Conservation (phyloP, 2,329 filamentous ascomycete genomes). For the Penicillium thymicola region DNA sequence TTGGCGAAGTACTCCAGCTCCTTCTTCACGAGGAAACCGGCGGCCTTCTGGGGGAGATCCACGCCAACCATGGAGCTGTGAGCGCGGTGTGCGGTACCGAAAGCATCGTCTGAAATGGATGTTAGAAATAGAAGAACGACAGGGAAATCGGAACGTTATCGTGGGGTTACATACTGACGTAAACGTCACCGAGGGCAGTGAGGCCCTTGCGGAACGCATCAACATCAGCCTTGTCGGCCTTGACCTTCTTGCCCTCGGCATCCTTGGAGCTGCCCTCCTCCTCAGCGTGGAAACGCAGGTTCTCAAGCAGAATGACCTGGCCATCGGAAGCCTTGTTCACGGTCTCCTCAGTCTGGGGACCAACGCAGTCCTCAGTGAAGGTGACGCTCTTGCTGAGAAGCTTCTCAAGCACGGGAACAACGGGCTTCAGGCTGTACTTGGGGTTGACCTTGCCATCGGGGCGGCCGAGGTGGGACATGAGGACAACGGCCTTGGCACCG, state of each 20-base stretch:
- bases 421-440: slow-evolving; percentile 94
- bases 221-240: slow-evolving; percentile 92
- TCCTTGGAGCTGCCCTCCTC: slow-evolving; percentile 97
- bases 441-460: slow-evolving; percentile 84
- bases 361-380: slow-evolving; percentile 88
- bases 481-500: slow-evolving; percentile 84
- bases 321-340: slow-evolving; percentile 80
- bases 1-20: slow-evolving; percentile 99
- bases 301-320: slow-evolving; percentile 88
- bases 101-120: slow-evolving; percentile 73
- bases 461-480: slow-evolving; percentile 98
- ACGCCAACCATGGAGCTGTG: slow-evolving; percentile 99
- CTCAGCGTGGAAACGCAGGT: slow-evolving; percentile 96
- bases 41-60: slow-evolving; percentile 91
- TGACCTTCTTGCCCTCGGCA: slow-evolving; percentile 91
- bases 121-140: neutral
- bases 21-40: slow-evolving; percentile 99
- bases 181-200: slow-evolving; percentile 91
- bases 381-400: slow-evolving; percentile 78
- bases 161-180: slow-evolving; percentile 72
- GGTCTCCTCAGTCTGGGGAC: slow-evolving; percentile 81
- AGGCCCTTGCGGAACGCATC: slow-evolving; percentile 92
- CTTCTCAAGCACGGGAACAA: slow-evolving; percentile 88
- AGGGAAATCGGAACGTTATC: neutral
- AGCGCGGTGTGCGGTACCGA: slow-evolving; percentile 95